Conservation (phyloP, 202 grass and related monocot species). For the Brachypodium distachyon region DNA sequence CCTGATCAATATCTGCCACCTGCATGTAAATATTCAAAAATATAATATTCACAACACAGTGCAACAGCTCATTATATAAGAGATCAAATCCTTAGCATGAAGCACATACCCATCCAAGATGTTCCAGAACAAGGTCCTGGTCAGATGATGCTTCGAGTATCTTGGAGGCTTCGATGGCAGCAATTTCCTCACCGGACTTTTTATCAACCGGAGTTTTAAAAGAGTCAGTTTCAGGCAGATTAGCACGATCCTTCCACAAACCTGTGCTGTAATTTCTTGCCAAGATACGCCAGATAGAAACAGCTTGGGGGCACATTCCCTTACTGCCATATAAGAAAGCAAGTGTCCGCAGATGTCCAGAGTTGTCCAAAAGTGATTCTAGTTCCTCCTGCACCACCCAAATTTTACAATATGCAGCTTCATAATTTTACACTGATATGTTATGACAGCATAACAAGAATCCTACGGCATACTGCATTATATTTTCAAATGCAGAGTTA, state of each 20-base stretch:
- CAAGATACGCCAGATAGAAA: constrained; percentile 73
- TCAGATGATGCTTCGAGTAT: constrained; percentile 77
- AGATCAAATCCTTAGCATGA: not conserved
- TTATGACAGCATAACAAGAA: constrained; percentile 19
- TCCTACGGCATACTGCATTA: not conserved
- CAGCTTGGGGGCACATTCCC: constrained; percentile 77
- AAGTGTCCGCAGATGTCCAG: constrained; percentile 81
- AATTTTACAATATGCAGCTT: constrained; percentile 4
- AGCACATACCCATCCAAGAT: constrained; percentile 92
- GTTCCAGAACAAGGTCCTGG: constrained; percentile 80
- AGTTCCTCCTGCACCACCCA: constrained; percentile 68
- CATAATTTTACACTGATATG: constrained; percentile 8
- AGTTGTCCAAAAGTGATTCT: constrained; percentile 83
- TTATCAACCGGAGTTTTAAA: constrained; percentile 23
- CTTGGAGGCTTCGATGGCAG: constrained; percentile 78
- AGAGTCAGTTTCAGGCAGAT: constrained; percentile 15
- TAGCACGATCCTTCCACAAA: constrained; percentile 49
- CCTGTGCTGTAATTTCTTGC: constrained; percentile 67
- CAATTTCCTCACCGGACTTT: constrained; percentile 49
- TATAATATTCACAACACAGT: not conserved
- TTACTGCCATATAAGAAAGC: constrained; percentile 95
- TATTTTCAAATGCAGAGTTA: not conserved
- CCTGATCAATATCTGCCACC: constrained; percentile 78
- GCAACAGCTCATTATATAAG: not conserved
- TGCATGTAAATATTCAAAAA: constrained; percentile 25